A percentile compares a stretch with the other conserved stretches of the same genome.
Evolutionary conservation across 495 filamentous ascomycete species (phyloP).

Genomic region (Penicillium steckii): DNA sequence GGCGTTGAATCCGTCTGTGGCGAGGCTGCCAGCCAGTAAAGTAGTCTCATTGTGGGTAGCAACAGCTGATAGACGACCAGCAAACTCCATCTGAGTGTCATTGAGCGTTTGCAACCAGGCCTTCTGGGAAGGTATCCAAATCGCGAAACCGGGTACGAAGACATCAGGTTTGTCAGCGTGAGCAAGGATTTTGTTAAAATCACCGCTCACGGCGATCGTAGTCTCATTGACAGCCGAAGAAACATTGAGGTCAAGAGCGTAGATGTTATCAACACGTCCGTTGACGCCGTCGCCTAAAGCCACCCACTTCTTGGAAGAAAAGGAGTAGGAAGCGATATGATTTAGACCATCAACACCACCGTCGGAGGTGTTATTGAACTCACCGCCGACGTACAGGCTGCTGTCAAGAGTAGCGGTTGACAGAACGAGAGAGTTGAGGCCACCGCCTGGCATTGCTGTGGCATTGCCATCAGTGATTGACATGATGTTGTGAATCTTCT

Average conservation of each 20-base stretch:
- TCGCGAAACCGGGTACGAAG: slow-evolving; percentile 70
- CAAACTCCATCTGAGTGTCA: slow-evolving; percentile 59
- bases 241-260: slow-evolving; percentile 77
- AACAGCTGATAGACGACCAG: slow-evolving; percentile 68
- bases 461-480: slow-evolving; percentile 64
- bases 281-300: slow-evolving; percentile 85
- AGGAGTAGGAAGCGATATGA: slow-evolving; percentile 75
- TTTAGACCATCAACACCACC: slow-evolving; percentile 59
- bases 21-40: slow-evolving; percentile 75
- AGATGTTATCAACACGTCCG: slow-evolving; percentile 69
- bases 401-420: slow-evolving; percentile 64
- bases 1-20: slow-evolving; percentile 65
- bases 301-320: slow-evolving; percentile 64
- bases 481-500: slow-evolving; percentile 69
- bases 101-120: slow-evolving; percentile 89
- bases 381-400: slow-evolving; percentile 78
- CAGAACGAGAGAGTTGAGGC: slow-evolving; percentile 77
- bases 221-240: slow-evolving; percentile 66
- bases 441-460: slow-evolving; percentile 61
- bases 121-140: slow-evolving; percentile 88
- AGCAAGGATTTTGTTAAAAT: slow-evolving; percentile 69
- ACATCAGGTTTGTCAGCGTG: slow-evolving; percentile 62
- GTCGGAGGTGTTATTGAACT: slow-evolving; percentile 74
- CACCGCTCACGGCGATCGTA: slow-evolving; percentile 75
- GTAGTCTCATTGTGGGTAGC: slow-evolving; percentile 60